Evolutionary conservation across 176 grass and related monocot species (phyloP).

Genomic region (Hsuehochloa calcarea): DNA sequence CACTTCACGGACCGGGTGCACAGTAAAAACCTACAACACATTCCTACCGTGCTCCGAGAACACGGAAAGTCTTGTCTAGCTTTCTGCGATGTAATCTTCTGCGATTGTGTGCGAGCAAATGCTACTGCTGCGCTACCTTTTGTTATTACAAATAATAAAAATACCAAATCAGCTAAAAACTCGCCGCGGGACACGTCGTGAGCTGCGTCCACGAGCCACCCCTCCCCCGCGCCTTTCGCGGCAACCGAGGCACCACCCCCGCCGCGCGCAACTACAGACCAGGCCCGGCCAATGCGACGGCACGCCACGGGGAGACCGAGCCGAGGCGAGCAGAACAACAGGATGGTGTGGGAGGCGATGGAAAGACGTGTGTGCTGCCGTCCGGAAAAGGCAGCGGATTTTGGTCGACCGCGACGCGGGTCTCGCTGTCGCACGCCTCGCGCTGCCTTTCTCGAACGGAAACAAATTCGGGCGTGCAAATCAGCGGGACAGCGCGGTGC

Average conservation of each 20-base stretch:
- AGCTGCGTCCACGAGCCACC: neutral
- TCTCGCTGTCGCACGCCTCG: neutral
- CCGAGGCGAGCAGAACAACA: neutral
- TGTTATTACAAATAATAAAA: no score
- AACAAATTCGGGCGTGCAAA: slow-evolving; percentile 5
- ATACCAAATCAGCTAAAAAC: no score
- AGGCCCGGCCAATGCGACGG: neutral
- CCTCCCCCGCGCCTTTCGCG: neutral
- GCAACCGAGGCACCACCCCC: neutral
- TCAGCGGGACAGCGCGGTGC: neutral
- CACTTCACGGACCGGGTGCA: no score
- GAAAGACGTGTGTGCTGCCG: neutral
- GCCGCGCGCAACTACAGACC: neutral
- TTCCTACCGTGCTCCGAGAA: no score
- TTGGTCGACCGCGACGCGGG: slow-evolving; percentile 21
- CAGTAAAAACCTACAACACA: no score
- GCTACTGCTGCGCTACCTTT: no score
- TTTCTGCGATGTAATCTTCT: no score
- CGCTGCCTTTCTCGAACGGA: neutral
- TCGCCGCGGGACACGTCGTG: neutral
- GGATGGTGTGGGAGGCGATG: neutral
- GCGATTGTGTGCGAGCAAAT: no score
- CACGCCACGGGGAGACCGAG: neutral
- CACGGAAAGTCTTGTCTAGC: no score
- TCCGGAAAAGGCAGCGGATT: neutral